phyloP scores from a whole-genome alignment of 768 basidiomycete species.

The Agrocybe chaxingu region DNA sequence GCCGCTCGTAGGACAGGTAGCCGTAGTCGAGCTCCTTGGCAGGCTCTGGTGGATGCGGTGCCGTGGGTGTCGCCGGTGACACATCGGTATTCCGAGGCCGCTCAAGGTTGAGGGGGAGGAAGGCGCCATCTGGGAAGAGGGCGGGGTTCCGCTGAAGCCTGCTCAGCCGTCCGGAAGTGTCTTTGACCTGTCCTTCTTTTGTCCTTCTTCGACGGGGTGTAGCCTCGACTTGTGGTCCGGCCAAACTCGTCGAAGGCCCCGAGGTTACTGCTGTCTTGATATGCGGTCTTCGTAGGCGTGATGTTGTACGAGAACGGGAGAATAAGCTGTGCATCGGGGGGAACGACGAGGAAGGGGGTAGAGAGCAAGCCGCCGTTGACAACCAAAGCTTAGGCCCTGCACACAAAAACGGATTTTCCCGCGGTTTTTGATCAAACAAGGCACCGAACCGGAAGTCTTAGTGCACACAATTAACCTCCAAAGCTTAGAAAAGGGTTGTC shows the following conservation, averaged over 20 bases:
- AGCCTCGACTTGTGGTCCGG: conserved; percentile 45
- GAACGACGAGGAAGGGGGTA: conserved; percentile 30
- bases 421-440: not conserved
- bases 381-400: conserved; percentile 20
- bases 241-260: conserved; percentile 63
- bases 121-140: conserved; percentile 47
- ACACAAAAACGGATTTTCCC: not conserved
- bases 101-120: conserved; percentile 51
- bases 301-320: conserved; percentile 64
- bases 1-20: conserved; percentile 68
- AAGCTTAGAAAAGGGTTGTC: no score
- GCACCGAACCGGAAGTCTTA: no score
- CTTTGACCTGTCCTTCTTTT: conserved; percentile 47
- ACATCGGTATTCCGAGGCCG: conserved; percentile 31
- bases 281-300: conserved; percentile 46
- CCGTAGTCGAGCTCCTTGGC: conserved; percentile 55
- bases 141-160: conserved; percentile 20
- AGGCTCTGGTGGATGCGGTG: conserved; percentile 21
- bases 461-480: no score
- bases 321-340: conserved; percentile 70
- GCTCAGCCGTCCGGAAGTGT: conserved; percentile 36
- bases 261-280: conserved; percentile 22
- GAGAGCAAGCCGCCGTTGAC: conserved; percentile 19
- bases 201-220: conserved; percentile 47
- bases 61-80: no score